A percentile compares a stretch with the other conserved stretches of the same genome.
Evolutionary conservation across 495 filamentous ascomycete species (phyloP).

Genomic region (Neurospora sp.): DNA sequence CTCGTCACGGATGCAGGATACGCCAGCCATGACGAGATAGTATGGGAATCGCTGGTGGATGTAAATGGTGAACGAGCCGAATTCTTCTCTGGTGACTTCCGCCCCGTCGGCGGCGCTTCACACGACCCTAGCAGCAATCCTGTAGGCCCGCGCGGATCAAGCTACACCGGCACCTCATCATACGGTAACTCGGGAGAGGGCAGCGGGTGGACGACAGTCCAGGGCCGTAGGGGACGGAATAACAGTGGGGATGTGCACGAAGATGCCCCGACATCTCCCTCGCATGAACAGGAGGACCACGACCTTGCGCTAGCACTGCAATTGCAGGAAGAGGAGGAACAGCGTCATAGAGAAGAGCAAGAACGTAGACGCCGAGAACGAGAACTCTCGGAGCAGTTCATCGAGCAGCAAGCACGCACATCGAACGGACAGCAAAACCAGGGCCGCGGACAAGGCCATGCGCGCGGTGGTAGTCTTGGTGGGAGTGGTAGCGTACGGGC

Average conservation of each 20-base stretch:
- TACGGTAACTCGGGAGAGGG: slow-evolving; percentile 12
- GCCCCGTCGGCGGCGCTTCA: slow-evolving; percentile 55
- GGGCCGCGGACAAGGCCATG: neutral
- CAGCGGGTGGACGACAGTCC: slow-evolving; percentile 43
- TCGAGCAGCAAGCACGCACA: slow-evolving; percentile 39
- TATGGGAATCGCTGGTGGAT: slow-evolving; percentile 91
- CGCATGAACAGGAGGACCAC: slow-evolving; percentile 60
- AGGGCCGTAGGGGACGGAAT: slow-evolving; percentile 24
- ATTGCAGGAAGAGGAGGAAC: slow-evolving; percentile 76
- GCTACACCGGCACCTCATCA: neutral
- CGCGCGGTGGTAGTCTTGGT: slow-evolving; percentile 7
- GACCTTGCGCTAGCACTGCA: slow-evolving; percentile 72
- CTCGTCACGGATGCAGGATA: slow-evolving; percentile 92
- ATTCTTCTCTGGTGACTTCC: slow-evolving; percentile 86
- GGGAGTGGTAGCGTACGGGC: slow-evolving; percentile 4
- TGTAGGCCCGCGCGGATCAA: neutral
- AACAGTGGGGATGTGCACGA: slow-evolving; percentile 12
- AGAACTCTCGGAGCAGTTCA: slow-evolving; percentile 44
- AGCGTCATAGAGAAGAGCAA: slow-evolving; percentile 45
- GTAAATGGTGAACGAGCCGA: slow-evolving; percentile 74
- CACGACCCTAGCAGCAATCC: slow-evolving; percentile 15
- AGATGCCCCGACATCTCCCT: slow-evolving; percentile 27
- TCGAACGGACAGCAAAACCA: neutral
- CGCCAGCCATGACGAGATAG: slow-evolving; percentile 76
- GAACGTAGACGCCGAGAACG: slow-evolving; percentile 39